Base-by-base conservation (phyloP, 768 basidiomycete genomes). In the Panellus pusillus region DNA sequence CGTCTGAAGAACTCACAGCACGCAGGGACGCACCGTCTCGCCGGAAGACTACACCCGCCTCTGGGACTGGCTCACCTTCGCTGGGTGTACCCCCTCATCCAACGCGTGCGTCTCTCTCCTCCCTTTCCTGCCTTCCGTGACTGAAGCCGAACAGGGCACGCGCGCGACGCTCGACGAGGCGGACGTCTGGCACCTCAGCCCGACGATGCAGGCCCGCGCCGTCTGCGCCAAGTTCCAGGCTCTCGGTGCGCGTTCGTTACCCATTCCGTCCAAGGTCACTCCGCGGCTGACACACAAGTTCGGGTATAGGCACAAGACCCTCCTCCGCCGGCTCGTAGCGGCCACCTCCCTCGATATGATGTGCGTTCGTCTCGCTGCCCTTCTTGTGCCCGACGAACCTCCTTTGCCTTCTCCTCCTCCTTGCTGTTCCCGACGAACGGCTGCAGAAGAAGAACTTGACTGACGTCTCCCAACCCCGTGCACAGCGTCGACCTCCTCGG, bases 31-130 rank as follows among this genome's bases (percentile, higher is more conserved):
- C 18, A 68, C 76, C 4, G 68, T 84, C 17, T 79, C 82, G 20
- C 87, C 83, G 1, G 90, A 92, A 65, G 90, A 92, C 61, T 91
- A 90, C 62, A 82, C 84, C 1, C 73, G 84, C 1, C 73, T 92
- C 9, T 81, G 79, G 71, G 79, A 79, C 31, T 90, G 89, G 89
- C 67, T 81, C 1, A 81, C 86, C 0, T 90, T 90, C 63, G 62
- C 24, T 91, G 89, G 87, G 73, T 90, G 31, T 75, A 79, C 44
- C 87, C 86, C 2, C 74, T 89, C 9, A 72, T 90, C 31, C 67
- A 69, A 61, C 74, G 73, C 2, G 76, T 80, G 55, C 24, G 70
- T 62, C 49, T 29, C 19, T 15, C 19, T 17, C 17, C 9, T 15
- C 4, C 8, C 24, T 24, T 24, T 24, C 24, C 6, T 24, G 24